Base-by-base conservation (phyloP, 306 rosid species). In the Datisca glomerata region DNA sequence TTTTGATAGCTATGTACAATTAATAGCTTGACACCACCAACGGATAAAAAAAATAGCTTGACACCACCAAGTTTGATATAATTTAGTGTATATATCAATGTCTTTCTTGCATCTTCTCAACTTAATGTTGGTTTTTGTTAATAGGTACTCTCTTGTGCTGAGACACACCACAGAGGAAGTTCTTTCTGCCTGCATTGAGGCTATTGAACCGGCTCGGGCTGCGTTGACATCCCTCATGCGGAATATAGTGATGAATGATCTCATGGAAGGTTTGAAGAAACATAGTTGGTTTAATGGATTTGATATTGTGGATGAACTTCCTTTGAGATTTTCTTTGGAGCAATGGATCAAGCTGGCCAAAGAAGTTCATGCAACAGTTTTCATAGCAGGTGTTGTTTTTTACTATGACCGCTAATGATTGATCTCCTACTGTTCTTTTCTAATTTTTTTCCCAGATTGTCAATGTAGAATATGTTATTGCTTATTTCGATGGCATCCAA, bases 121-220 rank as follows among this genome's bases (percentile, higher is more conserved):
- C 23, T 49, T 47, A 7, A 57, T 32, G 15, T 43, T 17, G 12
- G 44, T 67, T 25, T 68, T 62, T 44, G 11, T 61, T 18, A 49
- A 46, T 71, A 87, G 97, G 43, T 87, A 87, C 51, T 87, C 94
- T 60, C 86, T 87, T 63, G 80, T 87, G 45, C 85, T 87, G 31
- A 66, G 97, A 47, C 97, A 87, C 78, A 87, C 97, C 55, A 83
- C 93, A 5, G 97, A 87, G 68, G 97, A 87, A 70, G 97, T 87
- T 61, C 81, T 87, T 63, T 89, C 64, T 49, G 94, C 94, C 34
- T 82, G 97, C 61, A 39, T 58, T 16, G 94, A 87, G 65, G 89
- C 93, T 39, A 70, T 76, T 57, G 93, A 87, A 52, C 93, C 97
- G 51, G 70, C 65, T 33, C 76, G 78, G 29, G 89, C 73, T 42